A percentile compares a stretch with the other conserved stretches of the same genome.
phyloP scores from a whole-genome alignment of 2,329 filamentous ascomycete species.

The Venturia oleaginea region DNA sequence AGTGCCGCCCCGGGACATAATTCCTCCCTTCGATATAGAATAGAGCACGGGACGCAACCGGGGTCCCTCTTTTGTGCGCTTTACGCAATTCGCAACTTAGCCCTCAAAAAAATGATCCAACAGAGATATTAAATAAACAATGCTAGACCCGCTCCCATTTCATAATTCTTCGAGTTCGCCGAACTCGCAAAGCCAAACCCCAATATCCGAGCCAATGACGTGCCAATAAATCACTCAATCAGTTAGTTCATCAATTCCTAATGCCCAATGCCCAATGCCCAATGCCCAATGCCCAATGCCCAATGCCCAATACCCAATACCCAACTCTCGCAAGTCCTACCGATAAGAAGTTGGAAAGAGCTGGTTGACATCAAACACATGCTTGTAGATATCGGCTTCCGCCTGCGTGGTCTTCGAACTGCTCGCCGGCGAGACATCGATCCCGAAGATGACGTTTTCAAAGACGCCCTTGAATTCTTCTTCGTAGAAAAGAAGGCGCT shows the following conservation, averaged over 20 bases:
- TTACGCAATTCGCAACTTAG: neutral
- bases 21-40: too few species aligned
- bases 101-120: neutral
- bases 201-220: too few species aligned
- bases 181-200: neutral
- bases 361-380: conserved; percentile 29
- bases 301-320: neutral
- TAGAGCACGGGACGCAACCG: too few species aligned
- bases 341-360: conserved; percentile 29
- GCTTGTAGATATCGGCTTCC: conserved; percentile 14
- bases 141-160: neutral
- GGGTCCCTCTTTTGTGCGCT: neutral
- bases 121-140: neutral
- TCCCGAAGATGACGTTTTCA: conserved; percentile 36
- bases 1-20: too few species aligned
- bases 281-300: neutral
- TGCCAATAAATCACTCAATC: neutral
- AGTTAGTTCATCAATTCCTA: too few species aligned
- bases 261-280: neutral
- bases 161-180: neutral
- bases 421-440: conserved; percentile 24
- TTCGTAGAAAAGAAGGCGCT: conserved; percentile 33
- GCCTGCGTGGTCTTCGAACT: conserved; percentile 7
- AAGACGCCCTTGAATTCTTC: conserved; percentile 36
- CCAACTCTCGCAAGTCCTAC: neutral